Percentiles rank a stretch among this genome's conserved stretches.
phyloP scores from a whole-genome alignment of 2,329 filamentous ascomycete genomes.

The Davidsoniella australis region DNA sequence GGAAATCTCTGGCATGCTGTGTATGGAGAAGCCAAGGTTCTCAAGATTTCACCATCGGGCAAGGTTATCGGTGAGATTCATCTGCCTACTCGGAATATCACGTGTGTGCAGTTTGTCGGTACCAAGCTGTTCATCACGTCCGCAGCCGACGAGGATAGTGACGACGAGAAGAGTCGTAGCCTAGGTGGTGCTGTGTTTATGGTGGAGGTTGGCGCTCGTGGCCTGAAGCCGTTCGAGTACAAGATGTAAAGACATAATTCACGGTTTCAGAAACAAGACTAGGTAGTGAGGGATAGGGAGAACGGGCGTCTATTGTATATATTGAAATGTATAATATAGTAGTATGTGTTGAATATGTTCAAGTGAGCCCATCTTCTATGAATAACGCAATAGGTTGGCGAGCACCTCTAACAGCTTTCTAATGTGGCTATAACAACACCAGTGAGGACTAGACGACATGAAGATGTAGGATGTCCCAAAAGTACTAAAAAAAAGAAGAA shows the following conservation, averaged over 20 bases:
- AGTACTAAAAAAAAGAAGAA: background rate
- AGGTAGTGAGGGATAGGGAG: background rate
- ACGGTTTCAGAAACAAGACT: background rate
- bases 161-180: slow-evolving; percentile 39
- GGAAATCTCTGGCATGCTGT: slow-evolving; percentile 81
- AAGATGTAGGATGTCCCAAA: too few relatives aligned
- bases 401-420: background rate
- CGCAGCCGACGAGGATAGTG: slow-evolving; percentile 47
- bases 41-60: slow-evolving; percentile 55
- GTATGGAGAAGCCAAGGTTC: slow-evolving; percentile 60
- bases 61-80: slow-evolving; percentile 56
- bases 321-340: slow-evolving; percentile 5
- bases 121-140: slow-evolving; percentile 63
- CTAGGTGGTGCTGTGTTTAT: slow-evolving; percentile 57
- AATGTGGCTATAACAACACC: background rate
- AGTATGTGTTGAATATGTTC: slow-evolving; percentile 3
- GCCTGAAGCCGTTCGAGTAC: slow-evolving; percentile 47
- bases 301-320: background rate
- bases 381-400: background rate
- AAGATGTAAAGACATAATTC: slow-evolving; percentile 24
- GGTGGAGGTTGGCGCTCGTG: slow-evolving; percentile 57
- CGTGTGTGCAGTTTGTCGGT: slow-evolving; percentile 66
- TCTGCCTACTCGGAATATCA: slow-evolving; percentile 63
- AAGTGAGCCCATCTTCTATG: too few relatives aligned
- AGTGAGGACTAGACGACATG: background rate